phyloP scores from a whole-genome alignment of 495 filamentous ascomycete genomes.

The Trichocladium antarcticum region DNA sequence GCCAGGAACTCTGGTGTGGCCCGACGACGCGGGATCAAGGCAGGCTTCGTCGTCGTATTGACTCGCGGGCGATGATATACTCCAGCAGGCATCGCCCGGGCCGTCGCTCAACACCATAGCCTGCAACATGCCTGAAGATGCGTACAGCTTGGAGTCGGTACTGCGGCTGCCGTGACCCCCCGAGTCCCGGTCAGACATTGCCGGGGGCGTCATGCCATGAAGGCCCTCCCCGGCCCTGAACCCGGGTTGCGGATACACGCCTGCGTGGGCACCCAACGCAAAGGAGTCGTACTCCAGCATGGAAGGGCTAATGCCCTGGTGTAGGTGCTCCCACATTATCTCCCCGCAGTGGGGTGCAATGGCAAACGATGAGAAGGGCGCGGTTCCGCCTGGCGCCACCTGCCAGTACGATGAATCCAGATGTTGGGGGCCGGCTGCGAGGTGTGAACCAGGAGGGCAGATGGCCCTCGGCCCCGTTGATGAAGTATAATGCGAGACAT shows the following conservation, averaged over 20 bases:
- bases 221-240: background rate
- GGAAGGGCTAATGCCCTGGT: background rate
- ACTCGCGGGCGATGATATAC: background rate
- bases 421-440: background rate
- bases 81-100: background rate
- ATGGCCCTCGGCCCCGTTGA: background rate
- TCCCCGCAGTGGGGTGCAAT: slow-evolving; percentile 6
- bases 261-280: slow-evolving; percentile 1
- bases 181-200: background rate
- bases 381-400: background rate
- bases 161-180: background rate
- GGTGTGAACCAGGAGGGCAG: background rate
- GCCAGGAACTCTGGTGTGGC: background rate
- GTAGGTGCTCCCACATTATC: background rate
- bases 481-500: background rate
- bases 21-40: background rate
- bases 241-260: background rate
- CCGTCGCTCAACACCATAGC: slow-evolving; percentile 10
- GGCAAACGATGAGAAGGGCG: background rate
- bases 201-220: background rate
- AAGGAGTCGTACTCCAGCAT: background rate
- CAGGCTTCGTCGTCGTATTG: background rate
- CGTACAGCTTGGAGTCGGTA: slow-evolving; percentile 1
- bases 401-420: background rate
- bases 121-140: slow-evolving; percentile 11